Evolutionary conservation across 2,329 filamentous ascomycete species (phyloP).

Genomic region (Aspergillus quadricinctus): DNA sequence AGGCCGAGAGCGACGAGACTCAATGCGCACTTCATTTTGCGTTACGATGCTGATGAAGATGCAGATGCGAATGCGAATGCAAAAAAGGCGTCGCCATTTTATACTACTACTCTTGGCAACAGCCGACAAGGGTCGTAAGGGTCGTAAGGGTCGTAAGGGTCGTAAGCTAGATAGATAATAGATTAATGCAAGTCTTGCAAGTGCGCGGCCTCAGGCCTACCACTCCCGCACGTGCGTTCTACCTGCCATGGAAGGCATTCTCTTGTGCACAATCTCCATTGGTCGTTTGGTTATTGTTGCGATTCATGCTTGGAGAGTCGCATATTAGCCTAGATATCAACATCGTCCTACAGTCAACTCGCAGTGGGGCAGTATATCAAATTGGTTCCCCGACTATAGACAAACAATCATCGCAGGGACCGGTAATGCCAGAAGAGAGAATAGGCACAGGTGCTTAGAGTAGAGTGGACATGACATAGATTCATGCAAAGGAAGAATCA

Average conservation of each 20-base stretch:
- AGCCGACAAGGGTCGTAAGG: too few relatives aligned
- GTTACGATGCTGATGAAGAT: not conserved
- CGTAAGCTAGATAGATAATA: too few relatives aligned
- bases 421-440: not conserved
- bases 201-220: not conserved
- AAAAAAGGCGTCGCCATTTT: not conserved
- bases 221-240: not conserved
- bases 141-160: too few relatives aligned
- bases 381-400: conserved; percentile 2
- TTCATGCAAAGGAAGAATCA: not conserved
- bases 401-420: not conserved
- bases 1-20: conserved; percentile 70
- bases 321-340: not conserved
- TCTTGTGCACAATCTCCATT: not conserved
- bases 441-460: not conserved
- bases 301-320: not conserved
- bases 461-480: not conserved
- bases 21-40: conserved; percentile 54
- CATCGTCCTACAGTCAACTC: not conserved
- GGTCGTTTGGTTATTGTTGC: not conserved
- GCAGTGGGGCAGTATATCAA: conserved; percentile 4
- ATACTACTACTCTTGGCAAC: not conserved
- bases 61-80: too few relatives aligned
- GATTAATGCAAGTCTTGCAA: not conserved
- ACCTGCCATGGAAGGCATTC: not conserved